These are phyloP conservation scores for Ceratobasidium theobromae DNA, from an alignment of 1,284 basidiomycete species.

Conservation along the genomic window DNA sequence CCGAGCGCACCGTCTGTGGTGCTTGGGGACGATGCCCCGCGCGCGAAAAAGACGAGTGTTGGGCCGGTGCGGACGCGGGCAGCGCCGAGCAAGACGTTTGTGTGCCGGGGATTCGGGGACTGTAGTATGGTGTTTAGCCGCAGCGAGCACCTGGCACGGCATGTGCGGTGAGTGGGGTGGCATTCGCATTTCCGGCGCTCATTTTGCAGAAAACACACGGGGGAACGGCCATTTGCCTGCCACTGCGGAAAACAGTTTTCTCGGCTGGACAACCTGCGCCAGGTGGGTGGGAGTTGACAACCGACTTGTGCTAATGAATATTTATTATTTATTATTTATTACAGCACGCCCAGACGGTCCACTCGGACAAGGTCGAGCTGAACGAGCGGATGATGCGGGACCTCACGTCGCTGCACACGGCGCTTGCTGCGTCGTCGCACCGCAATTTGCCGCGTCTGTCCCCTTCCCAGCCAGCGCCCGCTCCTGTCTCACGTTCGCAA, in stretches of 20 bases:
- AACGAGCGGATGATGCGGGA: constrained; percentile 93
- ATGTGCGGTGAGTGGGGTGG: constrained; percentile 83
- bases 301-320: background rate
- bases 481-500: constrained; percentile 1
- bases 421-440: constrained; percentile 52
- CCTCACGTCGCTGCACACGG: constrained; percentile 81
- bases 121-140: constrained; percentile 96
- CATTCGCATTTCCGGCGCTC: constrained; percentile 12
- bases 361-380: constrained; percentile 79
- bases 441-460: constrained; percentile 21
- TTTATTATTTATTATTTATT: background rate
- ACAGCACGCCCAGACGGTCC: constrained; percentile 87
- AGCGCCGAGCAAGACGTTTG: constrained; percentile 86
- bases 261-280: constrained; percentile 92
- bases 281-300: constrained; percentile 42
- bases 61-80: constrained; percentile 48
- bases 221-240: constrained; percentile 92
- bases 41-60: constrained; percentile 12
- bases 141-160: constrained; percentile 92
- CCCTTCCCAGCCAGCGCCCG: background rate
- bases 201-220: constrained; percentile 84
- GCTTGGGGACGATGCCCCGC: constrained; percentile 2
- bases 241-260: constrained; percentile 96
- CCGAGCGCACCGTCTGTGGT: background rate
- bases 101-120: constrained; percentile 91